Evolutionary conservation across 371 early-diverging fungal species (phyloP).

Genomic region (Mucor indicus): DNA sequence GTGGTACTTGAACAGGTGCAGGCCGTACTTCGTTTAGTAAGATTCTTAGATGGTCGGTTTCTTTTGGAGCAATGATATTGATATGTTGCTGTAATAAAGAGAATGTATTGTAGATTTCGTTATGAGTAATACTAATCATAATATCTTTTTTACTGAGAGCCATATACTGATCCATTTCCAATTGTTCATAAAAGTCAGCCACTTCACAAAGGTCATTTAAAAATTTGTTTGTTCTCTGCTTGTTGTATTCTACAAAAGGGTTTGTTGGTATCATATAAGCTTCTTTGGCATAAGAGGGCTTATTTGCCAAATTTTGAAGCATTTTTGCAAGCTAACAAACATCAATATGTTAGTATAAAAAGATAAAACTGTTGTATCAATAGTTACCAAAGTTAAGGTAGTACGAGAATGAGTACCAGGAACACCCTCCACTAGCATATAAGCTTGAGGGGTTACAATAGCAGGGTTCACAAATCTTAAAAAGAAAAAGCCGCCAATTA

Average conservation of each 20-base stretch:
- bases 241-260: slow-evolving; percentile 88
- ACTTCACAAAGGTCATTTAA: slow-evolving; percentile 92
- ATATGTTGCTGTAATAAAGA: slow-evolving; percentile 80
- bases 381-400: slow-evolving; percentile 69
- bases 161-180: slow-evolving; percentile 97
- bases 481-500: slow-evolving; percentile 94
- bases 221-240: slow-evolving; percentile 82
- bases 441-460: slow-evolving; percentile 89
- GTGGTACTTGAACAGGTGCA: slow-evolving; percentile 76
- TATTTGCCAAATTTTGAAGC: slow-evolving; percentile 93
- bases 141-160: slow-evolving; percentile 92
- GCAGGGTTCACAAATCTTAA: slow-evolving; percentile 92
- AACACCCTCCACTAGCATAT: slow-evolving; percentile 80
- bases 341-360: background rate
- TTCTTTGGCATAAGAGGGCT: slow-evolving; percentile 92
- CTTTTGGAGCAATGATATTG: slow-evolving; percentile 75
- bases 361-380: background rate
- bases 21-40: slow-evolving; percentile 77
- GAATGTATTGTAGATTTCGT: slow-evolving; percentile 92
- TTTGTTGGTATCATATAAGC: slow-evolving; percentile 87
- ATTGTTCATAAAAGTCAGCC: slow-evolving; percentile 88
- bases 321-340: slow-evolving; percentile 75
- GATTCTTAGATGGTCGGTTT: slow-evolving; percentile 77
- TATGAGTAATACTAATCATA: slow-evolving; percentile 81
- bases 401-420: slow-evolving; percentile 75